Conservation (phyloP, 257 asterid genomes). For the Plantago elongata region DNA sequence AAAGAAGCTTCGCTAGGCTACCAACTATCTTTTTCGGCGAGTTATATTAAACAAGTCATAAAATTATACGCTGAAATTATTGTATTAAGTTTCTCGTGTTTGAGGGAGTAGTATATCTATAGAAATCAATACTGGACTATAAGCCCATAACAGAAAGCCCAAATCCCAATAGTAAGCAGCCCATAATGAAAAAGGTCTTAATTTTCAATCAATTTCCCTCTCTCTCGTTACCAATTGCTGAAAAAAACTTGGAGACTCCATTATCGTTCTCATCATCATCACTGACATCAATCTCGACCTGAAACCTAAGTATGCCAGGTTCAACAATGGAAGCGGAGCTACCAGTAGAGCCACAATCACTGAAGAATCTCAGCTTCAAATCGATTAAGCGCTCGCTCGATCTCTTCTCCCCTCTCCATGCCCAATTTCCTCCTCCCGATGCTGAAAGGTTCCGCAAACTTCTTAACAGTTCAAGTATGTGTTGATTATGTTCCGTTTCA, state of each 20-base stretch:
- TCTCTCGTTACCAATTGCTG: too few species aligned
- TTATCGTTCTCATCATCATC: not conserved
- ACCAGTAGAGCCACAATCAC: constrained; percentile 87
- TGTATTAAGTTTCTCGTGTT: too few species aligned
- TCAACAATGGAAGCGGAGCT: constrained; percentile 69
- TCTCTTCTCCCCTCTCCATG: constrained; percentile 79
- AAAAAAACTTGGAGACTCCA: too few species aligned
- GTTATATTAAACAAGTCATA: too few species aligned
- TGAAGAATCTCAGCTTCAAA: constrained; percentile 82
- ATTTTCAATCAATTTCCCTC: too few species aligned
- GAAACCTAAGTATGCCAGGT: constrained; percentile 31
- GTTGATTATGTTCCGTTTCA: not conserved
- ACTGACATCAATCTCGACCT: constrained; percentile 5
- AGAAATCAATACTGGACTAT: too few species aligned
- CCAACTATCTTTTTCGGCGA: too few species aligned
- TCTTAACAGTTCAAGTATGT: not conserved
- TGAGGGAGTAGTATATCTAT: too few species aligned
- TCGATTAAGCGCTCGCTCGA: constrained; percentile 87
- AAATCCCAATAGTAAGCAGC: constrained; percentile 42
- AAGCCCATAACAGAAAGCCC: constrained; percentile 35
- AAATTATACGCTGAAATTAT: too few species aligned
- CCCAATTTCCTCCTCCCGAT: constrained; percentile 71
- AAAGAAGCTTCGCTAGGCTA: too few species aligned
- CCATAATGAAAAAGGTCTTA: constrained; percentile 6
- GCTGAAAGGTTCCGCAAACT: constrained; percentile 51